Evolutionary conservation across 306 rosid genomes (phyloP).

Genomic region (Dryas octopetala): DNA sequence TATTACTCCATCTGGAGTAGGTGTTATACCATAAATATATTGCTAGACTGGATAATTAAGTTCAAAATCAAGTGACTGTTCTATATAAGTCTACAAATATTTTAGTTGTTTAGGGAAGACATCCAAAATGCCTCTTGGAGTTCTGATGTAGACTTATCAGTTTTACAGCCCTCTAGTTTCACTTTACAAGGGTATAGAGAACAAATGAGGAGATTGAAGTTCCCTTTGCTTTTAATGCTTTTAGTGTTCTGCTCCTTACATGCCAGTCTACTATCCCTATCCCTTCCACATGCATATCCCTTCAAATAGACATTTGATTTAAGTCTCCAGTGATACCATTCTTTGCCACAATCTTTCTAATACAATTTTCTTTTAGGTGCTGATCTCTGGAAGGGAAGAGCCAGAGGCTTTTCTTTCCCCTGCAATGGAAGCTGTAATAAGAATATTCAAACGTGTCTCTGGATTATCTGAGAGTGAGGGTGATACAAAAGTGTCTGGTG

Average conservation of each 20-base stretch:
- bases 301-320: neutral
- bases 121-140: neutral
- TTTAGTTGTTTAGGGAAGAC: neutral
- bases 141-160: neutral
- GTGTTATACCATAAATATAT: neutral
- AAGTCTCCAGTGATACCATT: slow-evolving; percentile 9
- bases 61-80: neutral
- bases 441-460: slow-evolving; percentile 75
- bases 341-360: slow-evolving; percentile 14
- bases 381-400: slow-evolving; percentile 88
- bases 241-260: neutral
- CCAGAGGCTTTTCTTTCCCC: slow-evolving; percentile 75
- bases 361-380: slow-evolving; percentile 54
- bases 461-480: slow-evolving; percentile 70
- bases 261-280: neutral
- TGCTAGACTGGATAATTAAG: neutral
- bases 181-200: neutral
- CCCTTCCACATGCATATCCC: neutral
- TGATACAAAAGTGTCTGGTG: slow-evolving; percentile 42
- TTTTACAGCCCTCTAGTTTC: neutral
- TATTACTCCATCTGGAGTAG: neutral
- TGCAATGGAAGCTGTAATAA: slow-evolving; percentile 91
- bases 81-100: neutral
- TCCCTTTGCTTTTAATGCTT: slow-evolving; percentile 2
- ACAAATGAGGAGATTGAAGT: neutral